Conservation (phyloP, 352 stramenopile genomes). For the Blastocystis sp. region DNA sequence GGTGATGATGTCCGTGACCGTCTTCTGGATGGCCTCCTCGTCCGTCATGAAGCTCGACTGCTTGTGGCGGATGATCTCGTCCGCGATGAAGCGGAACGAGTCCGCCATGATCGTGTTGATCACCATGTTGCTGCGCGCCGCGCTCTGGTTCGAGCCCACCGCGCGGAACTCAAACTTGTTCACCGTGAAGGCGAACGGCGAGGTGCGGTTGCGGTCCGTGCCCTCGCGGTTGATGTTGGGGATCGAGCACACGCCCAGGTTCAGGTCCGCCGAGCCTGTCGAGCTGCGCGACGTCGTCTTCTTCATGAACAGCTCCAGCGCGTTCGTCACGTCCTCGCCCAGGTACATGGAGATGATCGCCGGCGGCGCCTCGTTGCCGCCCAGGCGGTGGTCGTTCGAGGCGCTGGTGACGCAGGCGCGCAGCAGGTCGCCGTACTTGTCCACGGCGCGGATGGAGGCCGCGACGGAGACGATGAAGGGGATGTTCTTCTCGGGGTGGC, state of each 20-base stretch:
- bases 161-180: slow-evolving; percentile 83
- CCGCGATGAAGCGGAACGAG: slow-evolving; percentile 79
- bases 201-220: slow-evolving; percentile 84
- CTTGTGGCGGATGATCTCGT: slow-evolving; percentile 76
- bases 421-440: slow-evolving; percentile 82
- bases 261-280: slow-evolving; percentile 15
- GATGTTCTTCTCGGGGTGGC: slow-evolving; percentile 72
- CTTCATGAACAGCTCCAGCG: slow-evolving; percentile 76
- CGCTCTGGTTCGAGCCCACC: slow-evolving; percentile 80
- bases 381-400: slow-evolving; percentile 83
- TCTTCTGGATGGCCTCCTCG: slow-evolving; percentile 70
- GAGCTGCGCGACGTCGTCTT: slow-evolving; percentile 74
- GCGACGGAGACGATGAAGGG: slow-evolving; percentile 80
- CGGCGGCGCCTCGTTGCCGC: slow-evolving; percentile 80
- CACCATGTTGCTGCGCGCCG: slow-evolving; percentile 80
- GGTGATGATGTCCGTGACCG: slow-evolving; percentile 76
- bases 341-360: slow-evolving; percentile 83
- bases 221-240: slow-evolving; percentile 64
- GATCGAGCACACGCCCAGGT: slow-evolving; percentile 62
- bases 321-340: slow-evolving; percentile 78
- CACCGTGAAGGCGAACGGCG: slow-evolving; percentile 81
- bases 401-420: slow-evolving; percentile 77
- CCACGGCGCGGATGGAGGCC: slow-evolving; percentile 77
- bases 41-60: slow-evolving; percentile 26
- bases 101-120: slow-evolving; percentile 81